Evolutionary conservation across 495 filamentous ascomycete species (phyloP), one percentile per base, ranked within the genome.

Genomic region (Talaromyces adpressus): DNA sequence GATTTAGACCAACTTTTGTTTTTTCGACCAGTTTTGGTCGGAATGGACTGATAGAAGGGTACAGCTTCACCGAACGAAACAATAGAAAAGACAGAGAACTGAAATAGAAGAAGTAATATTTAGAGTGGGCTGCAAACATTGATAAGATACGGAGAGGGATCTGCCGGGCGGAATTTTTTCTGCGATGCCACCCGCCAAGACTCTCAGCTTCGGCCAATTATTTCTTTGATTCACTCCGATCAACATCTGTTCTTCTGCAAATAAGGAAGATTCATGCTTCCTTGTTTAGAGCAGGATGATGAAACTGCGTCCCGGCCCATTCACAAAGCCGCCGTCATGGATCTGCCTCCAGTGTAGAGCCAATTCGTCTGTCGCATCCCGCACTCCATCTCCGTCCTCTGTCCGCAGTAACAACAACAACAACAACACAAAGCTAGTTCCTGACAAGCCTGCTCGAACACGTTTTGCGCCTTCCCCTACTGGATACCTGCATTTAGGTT

Each of bases 401-500:
- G 23, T 62, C 59, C 59, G 64, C 57, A 67, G 53, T 57, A 71
- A 65, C 57, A 72, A 75, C 54, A 68, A 66, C 58, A 71, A 65
- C 57, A 72, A 75, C 54, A 68, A 66, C 56, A 76, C 74, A 64
- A 75, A 64, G 59, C 74, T 75, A 58, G 66, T 78, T 58, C 77
- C 85, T 30, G 89, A 89, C 56, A 73, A 81, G 7, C 92, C 94
- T 52, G 92, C 90, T 29, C 83, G 94, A 63, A 97, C 94, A 25
- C 88, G 94, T 53, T 98, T 98, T 76, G 94, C 94, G 1, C 94
- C 94, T 16, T 97, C 93, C 3, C 94, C 94, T 2, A 98, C 94
- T 7, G 94, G 94, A 18, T 91, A 91, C 72, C 81, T 98, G 18
- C 94, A 98, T 75, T 82, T 98, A 36, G 94, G 94, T 34, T 94